Base-by-base conservation (phyloP, 2,329 filamentous ascomycete species). In the Cladosporium sp. region DNA sequence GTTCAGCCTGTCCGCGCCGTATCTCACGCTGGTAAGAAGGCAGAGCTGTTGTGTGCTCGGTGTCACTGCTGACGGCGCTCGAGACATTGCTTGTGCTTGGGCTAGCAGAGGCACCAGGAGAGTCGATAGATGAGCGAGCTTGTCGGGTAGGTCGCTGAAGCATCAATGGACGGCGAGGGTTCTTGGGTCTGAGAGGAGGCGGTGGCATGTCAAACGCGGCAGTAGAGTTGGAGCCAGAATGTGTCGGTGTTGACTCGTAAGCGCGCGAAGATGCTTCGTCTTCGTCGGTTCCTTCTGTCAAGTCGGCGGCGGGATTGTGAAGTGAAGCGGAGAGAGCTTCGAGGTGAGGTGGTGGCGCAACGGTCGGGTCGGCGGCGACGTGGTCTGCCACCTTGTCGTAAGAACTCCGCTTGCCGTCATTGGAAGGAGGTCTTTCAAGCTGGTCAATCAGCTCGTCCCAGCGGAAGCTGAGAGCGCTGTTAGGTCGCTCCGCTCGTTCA, bases 381-480 rank as follows among this genome's bases (percentile, higher is more conserved):
- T 50, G 57, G n/a, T 64, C 59, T 12, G 59, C 56, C 7, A 61
- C 50, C 15, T 54, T 53, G 29, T 62, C 60, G 30, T 58, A 61
- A 11, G 59, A 51, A 20, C 47, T 50, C 19, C 52, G 20, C 17
- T 47, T 19, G 20, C 53, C 56, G 18, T 57, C 56, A 53, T 17
- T 60, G 48, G 44, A 69, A 64, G 49, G 50, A 7, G 57, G 56
- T 29, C 55, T 57, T 24, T 66, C 61, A 24, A 68, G 58, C 32
- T 76, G 66, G 54, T 78, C 75, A 15, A 78, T 74, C 11, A 79
- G 65, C 51, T 78, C 76, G 55, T 79, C 76, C 75, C 75, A 79
- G 24, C 73, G 71, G 47, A 76, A 69, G 43, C 70, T 74, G 7
- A 75, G 61, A 6, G 67, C 69, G 22, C 73, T 77, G 22, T 68